phyloP scores from a whole-genome alignment of 2,329 filamentous ascomycete genomes.

The Cercospora brassicicola region DNA sequence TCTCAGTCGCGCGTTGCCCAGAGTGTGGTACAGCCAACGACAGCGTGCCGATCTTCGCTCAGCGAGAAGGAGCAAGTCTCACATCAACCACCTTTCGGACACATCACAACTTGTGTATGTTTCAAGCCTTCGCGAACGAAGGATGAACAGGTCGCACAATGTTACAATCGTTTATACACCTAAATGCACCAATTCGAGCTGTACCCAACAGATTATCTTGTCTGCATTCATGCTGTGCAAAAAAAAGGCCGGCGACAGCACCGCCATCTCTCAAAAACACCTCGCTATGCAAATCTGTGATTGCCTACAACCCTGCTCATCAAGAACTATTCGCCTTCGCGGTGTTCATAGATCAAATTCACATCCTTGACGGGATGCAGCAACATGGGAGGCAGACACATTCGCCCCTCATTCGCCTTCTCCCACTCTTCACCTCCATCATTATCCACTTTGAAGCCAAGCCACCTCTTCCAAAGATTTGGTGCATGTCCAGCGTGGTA shows the following conservation, averaged over 20 bases:
- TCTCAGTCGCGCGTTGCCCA: not conserved
- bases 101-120: not conserved
- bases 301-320: not conserved
- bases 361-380: conserved; percentile 55
- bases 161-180: not conserved
- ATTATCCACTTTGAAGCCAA: conserved; percentile 55
- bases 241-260: not conserved
- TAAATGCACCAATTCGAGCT: not conserved
- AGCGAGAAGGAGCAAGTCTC: not conserved
- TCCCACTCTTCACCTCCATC: conserved; percentile 51
- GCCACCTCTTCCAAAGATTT: conserved; percentile 58
- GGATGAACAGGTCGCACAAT: not conserved
- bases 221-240: not conserved
- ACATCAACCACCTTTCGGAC: not conserved
- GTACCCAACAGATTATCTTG: not conserved
- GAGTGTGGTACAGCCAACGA: not conserved
- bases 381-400: conserved; percentile 52
- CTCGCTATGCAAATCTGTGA: conserved; percentile 1
- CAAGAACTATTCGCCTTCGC: conserved; percentile 28
- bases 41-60: not conserved
- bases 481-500: conserved; percentile 55
- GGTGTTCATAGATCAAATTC: conserved; percentile 49
- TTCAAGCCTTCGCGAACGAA: not conserved
- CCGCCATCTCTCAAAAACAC: not conserved
- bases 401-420: conserved; percentile 47